Conservation (phyloP, 306 rosid genomes). For the Bauhinia variegata region DNA sequence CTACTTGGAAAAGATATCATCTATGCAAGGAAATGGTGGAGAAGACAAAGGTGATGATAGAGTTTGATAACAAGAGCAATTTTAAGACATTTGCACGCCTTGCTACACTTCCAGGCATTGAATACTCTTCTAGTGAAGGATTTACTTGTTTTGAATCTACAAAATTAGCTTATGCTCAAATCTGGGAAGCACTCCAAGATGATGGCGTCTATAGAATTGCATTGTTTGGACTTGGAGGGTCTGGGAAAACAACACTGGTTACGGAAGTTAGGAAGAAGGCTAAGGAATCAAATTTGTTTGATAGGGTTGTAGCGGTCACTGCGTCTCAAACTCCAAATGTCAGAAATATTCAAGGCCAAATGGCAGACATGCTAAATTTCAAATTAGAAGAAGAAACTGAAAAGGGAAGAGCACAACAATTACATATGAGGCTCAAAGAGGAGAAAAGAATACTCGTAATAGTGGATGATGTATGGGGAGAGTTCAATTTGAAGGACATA, state of each 20-base stretch:
- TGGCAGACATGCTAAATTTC: background rate
- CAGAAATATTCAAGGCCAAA: background rate
- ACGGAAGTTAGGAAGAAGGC: background rate
- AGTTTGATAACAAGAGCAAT: too few relatives aligned
- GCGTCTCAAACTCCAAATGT: background rate
- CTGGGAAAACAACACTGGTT: background rate
- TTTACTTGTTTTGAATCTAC: background rate
- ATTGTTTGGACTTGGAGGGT: background rate
- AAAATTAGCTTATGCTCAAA: background rate
- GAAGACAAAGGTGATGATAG: background rate
- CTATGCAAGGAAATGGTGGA: background rate
- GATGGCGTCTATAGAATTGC: background rate
- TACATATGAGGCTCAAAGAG: background rate
- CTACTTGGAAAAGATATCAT: too few relatives aligned
- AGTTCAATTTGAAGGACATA: background rate
- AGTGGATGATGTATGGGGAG: background rate
- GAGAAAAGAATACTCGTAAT: background rate
- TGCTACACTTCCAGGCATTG: background rate
- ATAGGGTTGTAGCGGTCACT: background rate
- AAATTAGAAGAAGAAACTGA: background rate
- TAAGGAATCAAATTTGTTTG: background rate
- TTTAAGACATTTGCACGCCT: background rate
- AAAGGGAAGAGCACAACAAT: background rate
- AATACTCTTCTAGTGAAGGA: too few relatives aligned
- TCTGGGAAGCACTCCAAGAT: background rate